Evolutionary conservation across 2,329 filamentous ascomycete species (phyloP).

Genomic region (Tolypocladium pustulatum): DNA sequence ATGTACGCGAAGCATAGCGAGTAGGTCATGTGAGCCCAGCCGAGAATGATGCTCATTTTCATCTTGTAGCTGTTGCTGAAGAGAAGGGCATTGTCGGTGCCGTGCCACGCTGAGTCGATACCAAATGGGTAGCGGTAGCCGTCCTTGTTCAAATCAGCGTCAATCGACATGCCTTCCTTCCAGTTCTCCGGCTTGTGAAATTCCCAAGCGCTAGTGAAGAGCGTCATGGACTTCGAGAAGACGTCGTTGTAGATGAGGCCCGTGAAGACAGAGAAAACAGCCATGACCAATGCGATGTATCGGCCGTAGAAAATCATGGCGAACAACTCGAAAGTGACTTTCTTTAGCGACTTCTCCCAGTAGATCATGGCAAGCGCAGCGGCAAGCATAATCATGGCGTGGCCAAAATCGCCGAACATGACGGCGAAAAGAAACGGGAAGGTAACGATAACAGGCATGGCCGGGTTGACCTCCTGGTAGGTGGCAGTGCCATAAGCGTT

Average conservation of each 20-base stretch:
- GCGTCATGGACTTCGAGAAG: constrained; percentile 85
- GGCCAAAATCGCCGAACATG: constrained; percentile 98
- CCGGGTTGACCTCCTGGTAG: constrained; percentile 94
- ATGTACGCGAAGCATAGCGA: constrained; percentile 86
- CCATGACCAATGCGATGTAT: constrained; percentile 98
- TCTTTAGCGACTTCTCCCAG: constrained; percentile 87
- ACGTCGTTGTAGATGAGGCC: constrained; percentile 96
- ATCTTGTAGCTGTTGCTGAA: constrained; percentile 99
- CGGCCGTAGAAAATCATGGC: constrained; percentile 98
- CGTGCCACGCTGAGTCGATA: constrained; percentile 94
- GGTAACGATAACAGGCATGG: constrained; percentile 87
- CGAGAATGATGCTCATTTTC: constrained; percentile 97
- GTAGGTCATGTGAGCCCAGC: constrained; percentile 98
- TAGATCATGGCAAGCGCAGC: constrained; percentile 90
- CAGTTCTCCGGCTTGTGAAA: constrained; percentile 61
- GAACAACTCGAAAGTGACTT: constrained; percentile 86
- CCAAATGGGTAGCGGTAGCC: constrained; percentile 91
- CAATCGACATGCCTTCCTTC: constrained; percentile 51
- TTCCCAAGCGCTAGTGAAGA: constrained; percentile 86
- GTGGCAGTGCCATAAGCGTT: constrained; percentile 97
- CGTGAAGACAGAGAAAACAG: constrained; percentile 91
- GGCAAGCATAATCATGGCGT: constrained; percentile 78
- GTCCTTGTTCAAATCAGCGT: constrained; percentile 53
- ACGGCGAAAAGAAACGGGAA: constrained; percentile 99
- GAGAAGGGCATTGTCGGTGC: constrained; percentile 84